phyloP scores from a whole-genome alignment of 345 rosid species.

The Ailanthus altissimus region DNA sequence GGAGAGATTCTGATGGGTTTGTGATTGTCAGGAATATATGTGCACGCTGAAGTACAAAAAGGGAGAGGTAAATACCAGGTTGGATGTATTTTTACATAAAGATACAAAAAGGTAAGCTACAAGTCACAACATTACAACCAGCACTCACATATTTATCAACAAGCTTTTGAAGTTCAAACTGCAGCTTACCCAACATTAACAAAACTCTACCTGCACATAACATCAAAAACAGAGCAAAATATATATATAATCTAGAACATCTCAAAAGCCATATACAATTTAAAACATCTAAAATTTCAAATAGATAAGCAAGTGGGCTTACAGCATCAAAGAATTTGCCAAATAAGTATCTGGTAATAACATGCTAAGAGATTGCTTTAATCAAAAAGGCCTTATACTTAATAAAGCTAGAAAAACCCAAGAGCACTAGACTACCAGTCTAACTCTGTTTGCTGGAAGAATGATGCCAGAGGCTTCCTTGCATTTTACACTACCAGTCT shows the following conservation, averaged over 20 bases:
- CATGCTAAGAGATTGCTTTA: constrained; percentile 6
- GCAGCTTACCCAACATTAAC: constrained; percentile 76
- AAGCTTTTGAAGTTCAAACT: constrained; percentile 82
- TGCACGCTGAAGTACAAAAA: constrained; percentile 61
- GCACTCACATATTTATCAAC: constrained; percentile 89
- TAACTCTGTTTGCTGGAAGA: not conserved
- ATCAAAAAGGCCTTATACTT: not conserved
- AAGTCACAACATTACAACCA: constrained; percentile 14
- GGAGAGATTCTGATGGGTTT: constrained; percentile 89
- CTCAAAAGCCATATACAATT: not conserved
- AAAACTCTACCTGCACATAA: constrained; percentile 64
- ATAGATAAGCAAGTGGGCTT: not conserved
- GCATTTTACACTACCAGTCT: not conserved
- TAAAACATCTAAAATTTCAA: not conserved
- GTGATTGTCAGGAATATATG: constrained; percentile 80
- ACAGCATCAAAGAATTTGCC: not conserved
- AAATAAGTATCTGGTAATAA: not conserved
- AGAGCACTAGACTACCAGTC: not conserved
- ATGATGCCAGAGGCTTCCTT: not conserved
- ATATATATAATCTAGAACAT: not conserved
- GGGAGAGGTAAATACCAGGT: constrained; percentile 16
- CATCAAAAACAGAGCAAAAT: constrained; percentile 15
- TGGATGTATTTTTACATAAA: not conserved
- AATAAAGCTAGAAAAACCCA: not conserved
- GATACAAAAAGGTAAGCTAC: constrained; percentile 3